Conservation (phyloP, 1,284 basidiomycete genomes). For the Irpex sp. region DNA sequence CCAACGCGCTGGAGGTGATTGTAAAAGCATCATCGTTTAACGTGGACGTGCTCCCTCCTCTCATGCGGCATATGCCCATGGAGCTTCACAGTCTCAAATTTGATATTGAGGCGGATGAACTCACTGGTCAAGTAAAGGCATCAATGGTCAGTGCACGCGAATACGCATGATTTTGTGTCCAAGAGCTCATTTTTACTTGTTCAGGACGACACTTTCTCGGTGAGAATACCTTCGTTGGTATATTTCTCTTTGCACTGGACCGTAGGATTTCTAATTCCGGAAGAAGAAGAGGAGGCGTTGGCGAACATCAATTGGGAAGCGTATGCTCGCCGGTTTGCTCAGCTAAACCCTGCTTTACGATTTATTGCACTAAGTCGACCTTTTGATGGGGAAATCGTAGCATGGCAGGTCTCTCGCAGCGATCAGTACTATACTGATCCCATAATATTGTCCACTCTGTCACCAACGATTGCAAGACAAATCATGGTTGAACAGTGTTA, state of each 20-base stretch:
- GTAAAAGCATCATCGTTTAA: background rate
- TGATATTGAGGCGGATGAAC: background rate
- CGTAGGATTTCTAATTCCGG: background rate
- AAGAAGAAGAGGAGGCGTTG: background rate
- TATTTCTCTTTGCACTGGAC: background rate
- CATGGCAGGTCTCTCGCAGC: background rate
- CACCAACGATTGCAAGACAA: background rate
- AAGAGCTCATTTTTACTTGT: background rate
- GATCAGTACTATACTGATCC: background rate
- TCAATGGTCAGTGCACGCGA: background rate
- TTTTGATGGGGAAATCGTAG: background rate
- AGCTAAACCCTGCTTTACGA: background rate
- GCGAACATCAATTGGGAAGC: background rate
- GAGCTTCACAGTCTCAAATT: background rate
- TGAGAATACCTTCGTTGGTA: background rate
- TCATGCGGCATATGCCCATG: background rate
- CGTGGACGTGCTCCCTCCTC: background rate
- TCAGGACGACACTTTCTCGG: background rate
- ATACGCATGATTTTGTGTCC: background rate
- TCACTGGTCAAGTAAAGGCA: background rate
- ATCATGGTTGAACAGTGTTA: background rate
- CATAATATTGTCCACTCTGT: background rate
- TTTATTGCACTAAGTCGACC: background rate
- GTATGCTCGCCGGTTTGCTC: background rate
- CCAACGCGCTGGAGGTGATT: background rate